Conservation (phyloP, 345 rosid genomes). For the Eucalyptus grandis region DNA sequence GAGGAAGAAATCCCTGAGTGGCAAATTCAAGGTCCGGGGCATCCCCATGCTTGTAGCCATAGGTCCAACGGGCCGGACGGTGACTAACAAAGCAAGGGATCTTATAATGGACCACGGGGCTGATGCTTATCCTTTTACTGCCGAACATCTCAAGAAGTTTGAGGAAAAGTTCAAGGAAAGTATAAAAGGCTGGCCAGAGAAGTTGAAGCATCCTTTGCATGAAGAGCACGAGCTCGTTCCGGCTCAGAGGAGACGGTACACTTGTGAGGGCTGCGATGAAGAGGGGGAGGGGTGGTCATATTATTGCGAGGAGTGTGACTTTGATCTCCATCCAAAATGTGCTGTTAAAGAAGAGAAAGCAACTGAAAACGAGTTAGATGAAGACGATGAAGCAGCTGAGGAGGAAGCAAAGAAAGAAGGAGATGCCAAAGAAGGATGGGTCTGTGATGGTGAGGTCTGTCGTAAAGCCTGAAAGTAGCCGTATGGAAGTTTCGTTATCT, state of each 20-base stretch:
- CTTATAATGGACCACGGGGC: conserved; percentile 10
- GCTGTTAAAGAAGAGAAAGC: conserved; percentile 4
- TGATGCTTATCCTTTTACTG: conserved; percentile 31
- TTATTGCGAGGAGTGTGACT: conserved; percentile 44
- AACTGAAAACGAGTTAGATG: background rate
- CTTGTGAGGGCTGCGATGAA: background rate
- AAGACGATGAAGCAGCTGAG: background rate
- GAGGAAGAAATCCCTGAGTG: conserved; percentile 12
- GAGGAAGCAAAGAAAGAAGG: background rate
- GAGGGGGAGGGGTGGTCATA: conserved; percentile 41
- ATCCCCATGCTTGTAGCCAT: conserved; percentile 26
- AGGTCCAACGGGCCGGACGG: conserved; percentile 18
- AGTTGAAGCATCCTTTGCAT: conserved; percentile 45
- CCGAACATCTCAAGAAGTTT: conserved; percentile 1
- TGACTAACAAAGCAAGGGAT: conserved; percentile 9
- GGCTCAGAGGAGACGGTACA: background rate
- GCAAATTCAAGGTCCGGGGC: conserved; percentile 16
- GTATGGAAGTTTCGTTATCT: conserved; percentile 1
- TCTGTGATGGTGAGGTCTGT: conserved; percentile 3
- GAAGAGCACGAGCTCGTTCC: conserved; percentile 56
- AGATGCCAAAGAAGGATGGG: conserved; percentile 33
- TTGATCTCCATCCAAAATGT: conserved; percentile 57
- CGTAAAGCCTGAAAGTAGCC: background rate
- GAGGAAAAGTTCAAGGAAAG: conserved; percentile 25
- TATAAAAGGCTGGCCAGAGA: conserved; percentile 72